Base-by-base conservation (phyloP, 495 filamentous ascomycete species). In the Podospora bellae-mahoneyi region DNA sequence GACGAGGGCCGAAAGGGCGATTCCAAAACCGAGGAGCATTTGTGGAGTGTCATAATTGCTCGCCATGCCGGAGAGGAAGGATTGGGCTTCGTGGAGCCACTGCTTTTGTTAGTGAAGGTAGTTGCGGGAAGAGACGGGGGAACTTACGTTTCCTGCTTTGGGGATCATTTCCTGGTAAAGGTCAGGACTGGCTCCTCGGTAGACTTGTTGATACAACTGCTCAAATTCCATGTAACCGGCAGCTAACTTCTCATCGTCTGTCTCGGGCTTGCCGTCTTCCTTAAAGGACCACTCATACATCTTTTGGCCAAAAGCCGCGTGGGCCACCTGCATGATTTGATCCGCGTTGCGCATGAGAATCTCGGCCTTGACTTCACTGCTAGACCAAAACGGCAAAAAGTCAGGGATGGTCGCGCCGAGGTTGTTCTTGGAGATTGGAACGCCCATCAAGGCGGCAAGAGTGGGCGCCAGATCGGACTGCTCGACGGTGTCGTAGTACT, bases 381-480 rank as follows among this genome's bases (percentile, higher is more conserved):
- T 74, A 4, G 80, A 63, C 93, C 93, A 98, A 72, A 97, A 86
- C 2, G 79, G 78, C 10, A 97, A 79, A 69, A 98, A 85, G 7
- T 91, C 85, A 4, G 88, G 84, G 63, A 98, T 95, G 64, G 97
- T 91, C 19, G 93, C 88, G 2, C 95, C 95, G 0, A 98, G 79
- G 72, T 91, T 98, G 73, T 99, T 99, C 78, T 89, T 84, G n/a
- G 95, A 91, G 19, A 97, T 84, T 0, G 96, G 94, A 71, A 98
- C 87, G 5, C 93, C 93, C 54, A 99, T 83, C 34, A 98, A 79
- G 4, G 89, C 92, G 34, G 91, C 92, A n/a, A 99, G 77, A 0
- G 94, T 96, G 3, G 95, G 93, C 2, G 91, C 92, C 66, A 98
- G 84, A 79, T 99, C 95, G 9, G 92, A 94, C 80, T 99, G 95